A percentile compares a stretch with the other conserved stretches of the same genome.
These are phyloP conservation scores for Cornus florida DNA, from an alignment of 148 eudicot species.

Conservation along the genomic window DNA sequence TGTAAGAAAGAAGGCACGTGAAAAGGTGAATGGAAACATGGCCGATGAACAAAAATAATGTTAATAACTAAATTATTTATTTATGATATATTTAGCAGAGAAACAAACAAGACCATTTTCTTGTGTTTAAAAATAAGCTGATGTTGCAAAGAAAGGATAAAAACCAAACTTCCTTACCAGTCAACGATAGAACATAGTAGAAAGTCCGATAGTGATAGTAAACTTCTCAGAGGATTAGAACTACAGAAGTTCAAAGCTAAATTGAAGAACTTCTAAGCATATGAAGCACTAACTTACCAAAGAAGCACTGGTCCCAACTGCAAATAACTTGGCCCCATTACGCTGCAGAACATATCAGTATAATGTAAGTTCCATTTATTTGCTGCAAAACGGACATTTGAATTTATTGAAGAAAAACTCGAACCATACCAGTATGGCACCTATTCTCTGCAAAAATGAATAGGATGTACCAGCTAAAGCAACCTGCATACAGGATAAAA, in stretches of 20 bases:
- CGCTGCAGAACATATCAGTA: conserved; percentile 49
- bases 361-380: conserved; percentile 3
- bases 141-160: not conserved
- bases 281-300: conserved; percentile 44
- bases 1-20: not conserved
- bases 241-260: not conserved
- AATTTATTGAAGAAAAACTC: not conserved
- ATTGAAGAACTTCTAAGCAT: too few species aligned
- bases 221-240: not conserved
- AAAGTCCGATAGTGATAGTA: not conserved
- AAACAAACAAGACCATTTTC: not conserved
- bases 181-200: too few species aligned
- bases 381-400: not conserved
- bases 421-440: conserved; percentile 69
- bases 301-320: conserved; percentile 79
- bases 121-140: not conserved
- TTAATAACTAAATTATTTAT: too few species aligned
- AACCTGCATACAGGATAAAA: conserved; percentile 41
- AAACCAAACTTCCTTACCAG: not conserved
- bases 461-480: conserved; percentile 81
- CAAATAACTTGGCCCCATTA: conserved; percentile 87
- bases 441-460: conserved; percentile 70
- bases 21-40: not conserved
- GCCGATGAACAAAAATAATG: too few species aligned
- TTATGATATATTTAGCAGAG: not conserved